Evolutionary conservation across 208 protist species (phyloP).

Genomic region (Wallacemonas collosoma): DNA sequence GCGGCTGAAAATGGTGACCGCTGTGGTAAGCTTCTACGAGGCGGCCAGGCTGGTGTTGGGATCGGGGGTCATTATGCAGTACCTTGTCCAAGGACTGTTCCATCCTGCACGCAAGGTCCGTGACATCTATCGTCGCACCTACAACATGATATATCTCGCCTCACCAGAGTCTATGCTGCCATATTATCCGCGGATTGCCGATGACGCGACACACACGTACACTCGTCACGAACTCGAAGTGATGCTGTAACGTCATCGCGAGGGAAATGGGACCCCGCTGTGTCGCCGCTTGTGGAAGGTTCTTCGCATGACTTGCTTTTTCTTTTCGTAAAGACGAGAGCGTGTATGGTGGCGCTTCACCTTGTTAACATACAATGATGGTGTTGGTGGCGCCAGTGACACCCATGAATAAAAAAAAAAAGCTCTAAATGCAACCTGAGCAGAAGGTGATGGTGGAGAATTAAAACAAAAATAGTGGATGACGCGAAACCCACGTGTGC

Average conservation of each 20-base stretch:
- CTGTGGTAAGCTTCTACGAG: slow-evolving; percentile 98
- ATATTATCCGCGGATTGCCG: slow-evolving; percentile 91
- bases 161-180: slow-evolving; percentile 95
- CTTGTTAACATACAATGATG: too few species aligned
- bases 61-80: slow-evolving; percentile 93
- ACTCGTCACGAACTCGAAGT: slow-evolving; percentile 78
- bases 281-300: too few species aligned
- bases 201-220: slow-evolving; percentile 55
- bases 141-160: slow-evolving; percentile 98
- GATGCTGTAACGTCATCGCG: slow-evolving; percentile 37
- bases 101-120: slow-evolving; percentile 98
- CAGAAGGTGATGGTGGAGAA: too few species aligned
- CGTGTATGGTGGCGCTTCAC: too few species aligned
- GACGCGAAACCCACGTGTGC: too few species aligned
- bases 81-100: slow-evolving; percentile 97
- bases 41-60: slow-evolving; percentile 95
- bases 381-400: too few species aligned
- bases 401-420: too few species aligned
- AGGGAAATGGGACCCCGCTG: too few species aligned
- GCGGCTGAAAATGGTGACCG: slow-evolving; percentile 88
- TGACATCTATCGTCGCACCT: slow-evolving; percentile 99
- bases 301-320: not conserved
- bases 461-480: too few species aligned
- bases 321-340: not conserved
- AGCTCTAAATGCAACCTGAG: too few species aligned